Base-by-base conservation (phyloP, 768 basidiomycete species). In the Pulveroboletus ravenelii region DNA sequence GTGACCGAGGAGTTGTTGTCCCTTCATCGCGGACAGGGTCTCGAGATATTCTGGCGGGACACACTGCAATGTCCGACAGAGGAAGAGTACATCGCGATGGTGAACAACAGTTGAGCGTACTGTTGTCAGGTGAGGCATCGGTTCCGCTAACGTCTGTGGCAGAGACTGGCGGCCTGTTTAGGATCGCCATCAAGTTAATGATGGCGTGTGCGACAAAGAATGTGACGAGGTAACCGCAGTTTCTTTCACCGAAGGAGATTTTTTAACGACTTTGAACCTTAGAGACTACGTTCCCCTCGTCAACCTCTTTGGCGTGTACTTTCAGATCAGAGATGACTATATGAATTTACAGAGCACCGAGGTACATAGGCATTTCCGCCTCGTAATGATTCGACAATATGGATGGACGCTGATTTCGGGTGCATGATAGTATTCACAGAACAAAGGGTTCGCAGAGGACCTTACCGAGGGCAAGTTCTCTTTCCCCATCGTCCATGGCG, bases 241-340 rank as follows among this genome's bases (percentile, higher is more conserved):
- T 5, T 45, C 12, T 43, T 38, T 27, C 17, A n/a, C 35, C 2
- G 4, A 31, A 6, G 27, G 20, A 23, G 20, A 2, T 13, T 25
- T 40, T 32, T 27, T 23, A 2, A 45, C 31, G 1, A 29, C 23
- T 0, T 17, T 38, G 20, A 7, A 29, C 31, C 2, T 35, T 52
- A 96, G 91, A 10, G 84, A 97, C 67, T 96, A 91, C 56, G 83
- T 95, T 2, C 92, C 93, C 0, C 77, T 98, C 2, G 89, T 95
- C 54, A 96, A 96, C 66, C 79, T 96, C 10, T 87, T 97, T 53
- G 92, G 94, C 3, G 81, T 96, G n/a, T 88, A 84, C 61, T 96
- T 93, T 67, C 95, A 98, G 65, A 94, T 98, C 58, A 74, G 93
- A n/a, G 95, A 98, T 59, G 95, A 97, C 66, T 88, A 93, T 41